Base-by-base conservation (phyloP, 2,329 filamentous ascomycete genomes). In the Apiospora rasikravindrae region DNA sequence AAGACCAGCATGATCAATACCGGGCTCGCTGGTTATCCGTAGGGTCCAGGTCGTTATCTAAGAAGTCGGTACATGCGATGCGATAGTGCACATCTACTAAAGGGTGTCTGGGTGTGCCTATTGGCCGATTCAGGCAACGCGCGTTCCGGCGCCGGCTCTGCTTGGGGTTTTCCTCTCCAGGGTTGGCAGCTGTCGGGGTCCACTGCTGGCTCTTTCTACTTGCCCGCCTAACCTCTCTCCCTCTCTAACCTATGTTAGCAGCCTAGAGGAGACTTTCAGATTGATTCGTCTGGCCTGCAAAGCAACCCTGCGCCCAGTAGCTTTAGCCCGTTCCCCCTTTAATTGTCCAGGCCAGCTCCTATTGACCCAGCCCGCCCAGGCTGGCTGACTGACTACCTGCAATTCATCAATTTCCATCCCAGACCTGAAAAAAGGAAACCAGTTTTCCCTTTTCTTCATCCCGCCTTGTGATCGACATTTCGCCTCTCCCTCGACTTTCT, bases 381-480 rank as follows among this genome's bases (percentile, higher is more conserved):
- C 33, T n/a, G 26, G 33, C 33, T 37, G 33, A 26, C 24, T 19
- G 57, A 64, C 57, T 61, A 61, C 57, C 57, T 64, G 57, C 57
- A 64, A 64, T 40, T 24, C 57, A 37, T 64, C 57, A 64, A 64
- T 64, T 40, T 64, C 57, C 57, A 64, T 64, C 57, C 57, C 57
- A 64, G 57, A 64, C 29, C 33, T 64, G 33, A 64, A 64, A 64
- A 64, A 64, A 64, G 57, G 29, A 64, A 37, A 24, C 57, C 57
- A 64, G 57, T 24, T 64, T 68, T 68, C 66, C 66, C 66, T 44
- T 68, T 47, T 68, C n/a, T 29, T 68, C 66, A 68, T 68, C 66
- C 66, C 66, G 44, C 44, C 44, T 24, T 24, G 57, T 64, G 57
- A 64, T 64, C 57, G 57, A 64, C 57, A 64, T 64, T 64, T 64